phyloP scores from a whole-genome alignment of 2,329 filamentous ascomycete species.

The Ascosphaera acerosa region DNA sequence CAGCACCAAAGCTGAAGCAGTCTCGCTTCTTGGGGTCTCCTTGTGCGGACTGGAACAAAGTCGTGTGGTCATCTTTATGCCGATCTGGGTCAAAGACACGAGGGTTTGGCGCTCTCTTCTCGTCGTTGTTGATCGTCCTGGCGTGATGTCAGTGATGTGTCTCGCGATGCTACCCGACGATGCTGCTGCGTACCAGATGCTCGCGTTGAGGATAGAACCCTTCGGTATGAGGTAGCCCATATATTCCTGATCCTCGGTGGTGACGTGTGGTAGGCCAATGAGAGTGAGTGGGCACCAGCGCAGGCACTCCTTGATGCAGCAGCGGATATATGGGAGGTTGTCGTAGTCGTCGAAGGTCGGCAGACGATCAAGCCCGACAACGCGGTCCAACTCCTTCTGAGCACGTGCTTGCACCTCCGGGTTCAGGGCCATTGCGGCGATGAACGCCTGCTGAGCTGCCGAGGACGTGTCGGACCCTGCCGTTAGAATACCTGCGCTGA shows the following conservation, averaged over 20 bases:
- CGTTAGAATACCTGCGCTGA: constrained; percentile 9
- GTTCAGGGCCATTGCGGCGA: neutral
- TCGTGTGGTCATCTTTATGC: constrained; percentile 7
- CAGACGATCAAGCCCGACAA: constrained; percentile 12
- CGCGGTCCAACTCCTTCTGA: constrained; percentile 19
- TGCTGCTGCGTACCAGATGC: constrained; percentile 27
- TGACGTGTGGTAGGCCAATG: constrained; percentile 23
- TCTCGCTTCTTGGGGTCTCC: constrained; percentile 11
- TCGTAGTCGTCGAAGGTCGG: constrained; percentile 16
- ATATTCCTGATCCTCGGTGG: constrained; percentile 24
- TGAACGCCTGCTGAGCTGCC: constrained; percentile 2
- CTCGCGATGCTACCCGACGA: too few species aligned
- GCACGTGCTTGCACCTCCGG: constrained; percentile 10
- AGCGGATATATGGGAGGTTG: constrained; percentile 15
- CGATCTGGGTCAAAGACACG: constrained; percentile 13
- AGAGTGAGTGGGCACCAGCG: constrained; percentile 20
- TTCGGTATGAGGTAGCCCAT: constrained; percentile 23
- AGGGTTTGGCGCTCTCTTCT: constrained; percentile 14
- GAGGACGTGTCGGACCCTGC: constrained; percentile 6
- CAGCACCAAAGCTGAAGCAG: constrained; percentile 16
- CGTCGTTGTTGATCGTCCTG: constrained; percentile 25
- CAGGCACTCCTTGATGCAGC: constrained; percentile 15
- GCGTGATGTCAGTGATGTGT: too few species aligned
- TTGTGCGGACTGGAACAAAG: constrained; percentile 13
- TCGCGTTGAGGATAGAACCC: constrained; percentile 21